These are phyloP conservation scores for Cadophora malorum DNA, from an alignment of 2,329 filamentous ascomycete genomes.

Conservation along the genomic window DNA sequence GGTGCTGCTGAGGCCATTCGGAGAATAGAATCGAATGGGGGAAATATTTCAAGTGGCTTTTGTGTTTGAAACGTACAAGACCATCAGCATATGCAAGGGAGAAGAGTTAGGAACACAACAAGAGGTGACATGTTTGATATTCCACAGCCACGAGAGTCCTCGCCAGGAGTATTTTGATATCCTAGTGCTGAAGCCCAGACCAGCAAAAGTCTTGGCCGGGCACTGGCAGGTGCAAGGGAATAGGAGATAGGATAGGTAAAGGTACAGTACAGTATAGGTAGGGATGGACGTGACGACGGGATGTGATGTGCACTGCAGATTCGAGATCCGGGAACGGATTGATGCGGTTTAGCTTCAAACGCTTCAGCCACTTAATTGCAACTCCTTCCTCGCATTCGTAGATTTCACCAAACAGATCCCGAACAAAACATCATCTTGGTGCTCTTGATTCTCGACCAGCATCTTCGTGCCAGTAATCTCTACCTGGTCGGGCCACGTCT, in stretches of 20 bases:
- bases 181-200: not conserved
- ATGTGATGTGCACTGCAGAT: conserved; percentile 4
- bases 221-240: too few species aligned
- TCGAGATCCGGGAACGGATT: not conserved
- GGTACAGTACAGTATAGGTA: too few species aligned
- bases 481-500: not conserved
- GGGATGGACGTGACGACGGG: not conserved
- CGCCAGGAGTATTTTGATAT: conserved; percentile 11
- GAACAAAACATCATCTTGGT: not conserved
- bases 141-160: not conserved
- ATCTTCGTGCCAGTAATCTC: not conserved
- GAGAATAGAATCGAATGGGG: not conserved
- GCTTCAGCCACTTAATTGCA: not conserved
- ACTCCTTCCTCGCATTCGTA: not conserved
- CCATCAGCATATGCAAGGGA: conserved; percentile 3
- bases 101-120: conserved; percentile 7
- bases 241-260: too few species aligned
- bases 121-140: conserved; percentile 14
- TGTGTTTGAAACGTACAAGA: conserved; percentile 14
- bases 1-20: not conserved
- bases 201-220: not conserved
- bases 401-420: not conserved
- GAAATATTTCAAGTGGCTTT: conserved; percentile 7
- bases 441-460: not conserved
- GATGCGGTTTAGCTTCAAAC: conserved; percentile 18